Conservation (phyloP, 2,329 filamentous ascomycete genomes). For the Monilinia aucupariae region DNA sequence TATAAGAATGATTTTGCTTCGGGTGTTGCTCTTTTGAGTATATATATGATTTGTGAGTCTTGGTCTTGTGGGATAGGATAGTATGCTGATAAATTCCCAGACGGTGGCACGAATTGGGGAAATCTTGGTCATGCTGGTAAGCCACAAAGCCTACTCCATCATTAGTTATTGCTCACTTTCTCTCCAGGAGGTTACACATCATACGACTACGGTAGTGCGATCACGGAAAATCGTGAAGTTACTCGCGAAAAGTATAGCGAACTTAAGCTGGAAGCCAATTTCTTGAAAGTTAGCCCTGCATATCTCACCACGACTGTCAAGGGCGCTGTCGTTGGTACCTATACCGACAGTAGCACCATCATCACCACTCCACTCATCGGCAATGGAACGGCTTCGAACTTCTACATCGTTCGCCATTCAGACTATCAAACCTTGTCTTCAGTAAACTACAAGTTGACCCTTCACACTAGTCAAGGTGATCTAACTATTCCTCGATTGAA, state of each 20-base stretch:
- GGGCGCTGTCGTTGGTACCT: constrained; percentile 41
- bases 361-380: constrained; percentile 55
- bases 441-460: constrained; percentile 56
- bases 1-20: constrained; percentile 70
- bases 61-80: not conserved
- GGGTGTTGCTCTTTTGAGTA: constrained; percentile 61
- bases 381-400: constrained; percentile 48
- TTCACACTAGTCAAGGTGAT: constrained; percentile 54
- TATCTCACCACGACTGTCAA: constrained; percentile 58
- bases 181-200: constrained; percentile 52
- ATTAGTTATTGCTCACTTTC: not conserved
- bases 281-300: constrained; percentile 64
- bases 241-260: constrained; percentile 73
- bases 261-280: constrained; percentile 70
- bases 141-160: not conserved
- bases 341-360: constrained; percentile 46
- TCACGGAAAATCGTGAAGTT: constrained; percentile 64
- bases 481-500: constrained; percentile 55
- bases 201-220: constrained; percentile 54
- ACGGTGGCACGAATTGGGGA: constrained; percentile 79
- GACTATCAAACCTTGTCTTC: constrained; percentile 55
- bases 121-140: constrained; percentile 60
- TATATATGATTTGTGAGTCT: constrained; percentile 61
- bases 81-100: constrained; percentile 44
- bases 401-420: constrained; percentile 62